Evolutionary conservation across 2,329 filamentous ascomycete species (phyloP).

Genomic region (Furcasterigmium furcatum): DNA sequence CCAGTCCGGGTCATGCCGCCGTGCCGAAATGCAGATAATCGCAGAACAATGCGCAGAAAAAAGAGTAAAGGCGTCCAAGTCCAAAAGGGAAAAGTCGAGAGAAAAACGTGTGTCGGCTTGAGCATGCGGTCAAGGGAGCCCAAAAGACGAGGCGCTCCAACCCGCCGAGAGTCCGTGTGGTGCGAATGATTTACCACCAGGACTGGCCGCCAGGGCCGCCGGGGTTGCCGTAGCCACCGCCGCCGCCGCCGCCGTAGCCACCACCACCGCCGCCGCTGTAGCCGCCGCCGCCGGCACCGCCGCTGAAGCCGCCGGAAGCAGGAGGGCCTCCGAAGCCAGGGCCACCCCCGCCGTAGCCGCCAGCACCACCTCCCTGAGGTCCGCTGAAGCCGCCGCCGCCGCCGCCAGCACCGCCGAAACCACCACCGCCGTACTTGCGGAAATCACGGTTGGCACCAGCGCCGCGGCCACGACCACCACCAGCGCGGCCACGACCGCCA

Average conservation of each 20-base stretch:
- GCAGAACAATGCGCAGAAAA: slow-evolving; percentile 21
- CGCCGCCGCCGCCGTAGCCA: slow-evolving; percentile 39
- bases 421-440: slow-evolving; percentile 70
- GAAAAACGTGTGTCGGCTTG: slow-evolving; percentile 35
- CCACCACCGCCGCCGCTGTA: slow-evolving; percentile 25
- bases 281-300: slow-evolving; percentile 33
- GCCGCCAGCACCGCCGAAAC: slow-evolving; percentile 41
- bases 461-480: slow-evolving; percentile 72
- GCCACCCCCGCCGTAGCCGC: slow-evolving; percentile 35
- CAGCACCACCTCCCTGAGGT: slow-evolving; percentile 31
- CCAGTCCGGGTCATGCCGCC: slow-evolving; percentile 32
- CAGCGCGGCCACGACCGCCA: slow-evolving; percentile 59
- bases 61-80: slow-evolving; percentile 13
- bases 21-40: slow-evolving; percentile 13
- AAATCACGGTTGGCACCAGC: slow-evolving; percentile 78
- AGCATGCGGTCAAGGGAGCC: not conserved
- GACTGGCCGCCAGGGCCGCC: slow-evolving; percentile 60
- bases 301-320: slow-evolving; percentile 32
- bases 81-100: slow-evolving; percentile 8
- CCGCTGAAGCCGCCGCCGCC: slow-evolving; percentile 37
- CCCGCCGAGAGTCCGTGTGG: slow-evolving; percentile 2
- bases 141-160: not conserved
- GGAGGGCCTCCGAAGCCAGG: slow-evolving; percentile 38
- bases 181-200: slow-evolving; percentile 56
- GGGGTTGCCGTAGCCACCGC: slow-evolving; percentile 68